A percentile compares a stretch with the other conserved stretches of the same genome.
Conservation (phyloP, 352 stramenopile genomes). For the Phytophthora macrochlamydospora region DNA sequence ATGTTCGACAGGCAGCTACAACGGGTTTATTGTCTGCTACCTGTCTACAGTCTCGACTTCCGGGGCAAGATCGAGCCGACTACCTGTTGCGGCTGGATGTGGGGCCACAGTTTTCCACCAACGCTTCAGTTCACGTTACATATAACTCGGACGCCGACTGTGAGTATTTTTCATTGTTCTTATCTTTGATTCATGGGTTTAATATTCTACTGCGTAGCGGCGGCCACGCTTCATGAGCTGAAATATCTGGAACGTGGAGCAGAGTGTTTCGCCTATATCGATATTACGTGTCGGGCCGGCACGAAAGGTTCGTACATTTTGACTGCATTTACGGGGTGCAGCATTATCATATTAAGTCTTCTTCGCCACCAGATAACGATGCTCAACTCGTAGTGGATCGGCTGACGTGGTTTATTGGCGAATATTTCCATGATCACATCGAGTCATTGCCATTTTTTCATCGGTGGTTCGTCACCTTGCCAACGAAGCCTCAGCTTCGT, state of each 20-base stretch:
- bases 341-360: neutral
- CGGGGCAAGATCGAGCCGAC: conserved; percentile 52
- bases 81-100: conserved; percentile 74
- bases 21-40: conserved; percentile 54
- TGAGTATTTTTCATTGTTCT: conserved; percentile 17
- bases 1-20: conserved; percentile 37
- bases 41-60: conserved; percentile 38
- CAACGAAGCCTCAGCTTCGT: conserved; percentile 56
- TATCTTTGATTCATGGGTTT: conserved; percentile 1
- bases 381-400: conserved; percentile 41
- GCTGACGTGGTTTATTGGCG: conserved; percentile 61
- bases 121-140: conserved; percentile 50
- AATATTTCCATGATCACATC: conserved; percentile 62
- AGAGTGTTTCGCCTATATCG: conserved; percentile 73
- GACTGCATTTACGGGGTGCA: neutral
- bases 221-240: conserved; percentile 67
- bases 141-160: conserved; percentile 80
- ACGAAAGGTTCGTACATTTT: conserved; percentile 50
- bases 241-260: conserved; percentile 74
- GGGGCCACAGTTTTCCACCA: conserved; percentile 56
- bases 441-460: conserved; percentile 62
- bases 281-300: conserved; percentile 55
- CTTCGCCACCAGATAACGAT: conserved; percentile 48
- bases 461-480: conserved; percentile 68
- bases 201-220: conserved; percentile 35